Percentiles rank a stretch among this genome's conserved stretches.
These are phyloP conservation scores for Aspergillus cejpii DNA, from an alignment of 2,329 filamentous ascomycete genomes.

Conservation along the genomic window DNA sequence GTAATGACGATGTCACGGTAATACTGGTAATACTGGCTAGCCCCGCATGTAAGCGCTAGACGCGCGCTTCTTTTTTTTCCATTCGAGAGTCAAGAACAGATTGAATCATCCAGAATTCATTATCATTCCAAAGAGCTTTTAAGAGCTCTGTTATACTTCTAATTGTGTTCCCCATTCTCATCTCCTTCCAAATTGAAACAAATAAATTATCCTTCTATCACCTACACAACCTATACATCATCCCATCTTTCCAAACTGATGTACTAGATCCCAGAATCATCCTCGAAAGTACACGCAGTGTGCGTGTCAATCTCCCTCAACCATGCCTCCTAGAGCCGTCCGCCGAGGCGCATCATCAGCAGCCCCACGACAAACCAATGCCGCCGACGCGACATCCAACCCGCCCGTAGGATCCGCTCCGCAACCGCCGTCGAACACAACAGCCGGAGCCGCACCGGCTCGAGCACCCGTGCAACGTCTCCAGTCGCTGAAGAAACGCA, in stretches of 20 bases:
- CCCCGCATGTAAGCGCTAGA: constrained; percentile 1
- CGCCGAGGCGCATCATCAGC: constrained; percentile 20
- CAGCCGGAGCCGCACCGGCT: constrained; percentile 10
- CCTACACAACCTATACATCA: too few species aligned
- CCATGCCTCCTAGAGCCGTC: constrained; percentile 33
- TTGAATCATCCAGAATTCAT: background rate
- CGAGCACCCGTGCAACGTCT: constrained; percentile 38
- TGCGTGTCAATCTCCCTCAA: background rate
- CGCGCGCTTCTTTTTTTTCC: constrained; percentile 7
- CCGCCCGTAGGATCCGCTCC: constrained; percentile 6
- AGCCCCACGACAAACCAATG: constrained; percentile 15
- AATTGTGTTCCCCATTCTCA: too few species aligned
- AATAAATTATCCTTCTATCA: too few species aligned
- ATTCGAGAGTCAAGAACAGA: background rate
- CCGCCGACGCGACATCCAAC: constrained; percentile 12
- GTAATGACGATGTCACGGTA: background rate
- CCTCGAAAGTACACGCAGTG: constrained; percentile 8
- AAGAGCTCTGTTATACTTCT: too few species aligned
- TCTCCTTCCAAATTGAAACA: too few species aligned
- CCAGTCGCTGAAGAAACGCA: constrained; percentile 38
- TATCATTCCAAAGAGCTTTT: background rate
- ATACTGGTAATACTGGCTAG: background rate
- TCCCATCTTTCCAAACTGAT: background rate
- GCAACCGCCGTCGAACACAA: constrained; percentile 1
- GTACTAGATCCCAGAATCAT: background rate